Conservation (phyloP, 208 protist genomes). For the Kentomonas sorsogonicus region DNA sequence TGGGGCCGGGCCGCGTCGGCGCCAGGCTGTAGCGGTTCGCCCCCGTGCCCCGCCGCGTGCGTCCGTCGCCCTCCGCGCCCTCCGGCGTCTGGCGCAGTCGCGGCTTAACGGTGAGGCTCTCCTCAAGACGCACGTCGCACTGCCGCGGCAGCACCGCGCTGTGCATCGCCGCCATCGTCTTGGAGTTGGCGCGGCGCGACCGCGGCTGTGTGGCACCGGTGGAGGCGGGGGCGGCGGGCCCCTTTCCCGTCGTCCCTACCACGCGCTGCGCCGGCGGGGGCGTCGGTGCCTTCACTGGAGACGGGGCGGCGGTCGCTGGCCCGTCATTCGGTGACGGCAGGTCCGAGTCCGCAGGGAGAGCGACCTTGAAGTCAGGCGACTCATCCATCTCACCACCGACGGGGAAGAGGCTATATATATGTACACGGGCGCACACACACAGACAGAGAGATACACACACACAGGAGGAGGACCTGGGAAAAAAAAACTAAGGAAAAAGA, state of each 20-base stretch:
- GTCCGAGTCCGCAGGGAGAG: background rate
- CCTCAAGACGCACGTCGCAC: background rate
- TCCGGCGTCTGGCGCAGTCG: background rate
- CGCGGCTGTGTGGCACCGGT: background rate
- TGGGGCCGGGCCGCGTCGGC: background rate
- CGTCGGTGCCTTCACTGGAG: background rate
- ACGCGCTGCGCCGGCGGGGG: background rate
- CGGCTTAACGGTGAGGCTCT: background rate
- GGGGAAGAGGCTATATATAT: too few species aligned
- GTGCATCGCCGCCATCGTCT: too few species aligned
- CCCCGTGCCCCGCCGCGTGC: too few species aligned
- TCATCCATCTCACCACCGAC: too few species aligned
- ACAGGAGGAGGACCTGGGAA: background rate
- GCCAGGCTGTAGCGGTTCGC: too few species aligned
- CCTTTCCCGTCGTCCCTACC: background rate
- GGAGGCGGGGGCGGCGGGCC: background rate
- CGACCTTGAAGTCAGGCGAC: background rate
- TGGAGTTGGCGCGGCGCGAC: background rate
- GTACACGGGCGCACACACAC: too few species aligned
- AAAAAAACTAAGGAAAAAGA: conserved; percentile 5
- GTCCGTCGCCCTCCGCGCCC: background rate
- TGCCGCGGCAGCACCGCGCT: too few species aligned
- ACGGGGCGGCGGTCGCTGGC: background rate
- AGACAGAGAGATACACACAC: too few species aligned
- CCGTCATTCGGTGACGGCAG: background rate